Percentiles rank a stretch among this genome's conserved stretches.
These are phyloP conservation scores for Trametes maxima DNA, from an alignment of 768 basidiomycete genomes.

Conservation along the genomic window DNA sequence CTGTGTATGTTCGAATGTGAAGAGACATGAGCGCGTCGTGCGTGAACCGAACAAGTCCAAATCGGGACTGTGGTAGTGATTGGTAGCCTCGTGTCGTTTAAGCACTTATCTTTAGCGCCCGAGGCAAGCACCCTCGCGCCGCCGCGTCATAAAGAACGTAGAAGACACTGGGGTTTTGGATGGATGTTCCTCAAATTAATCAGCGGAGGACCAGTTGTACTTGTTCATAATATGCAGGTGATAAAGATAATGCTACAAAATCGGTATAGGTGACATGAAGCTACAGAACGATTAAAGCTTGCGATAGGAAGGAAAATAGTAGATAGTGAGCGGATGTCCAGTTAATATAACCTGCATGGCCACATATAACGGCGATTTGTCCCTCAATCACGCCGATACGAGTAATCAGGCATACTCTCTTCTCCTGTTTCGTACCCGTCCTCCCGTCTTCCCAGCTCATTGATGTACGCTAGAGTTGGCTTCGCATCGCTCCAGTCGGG, in stretches of 20 bases:
- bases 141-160: no score
- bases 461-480: constrained; percentile 1
- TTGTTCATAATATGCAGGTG: not conserved
- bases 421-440: constrained; percentile 15
- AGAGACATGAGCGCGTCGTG: not conserved
- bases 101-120: no score
- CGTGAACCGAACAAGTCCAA: not conserved
- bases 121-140: no score
- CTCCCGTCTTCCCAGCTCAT: constrained; percentile 14
- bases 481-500: constrained; percentile 9
- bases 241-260: not conserved
- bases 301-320: not conserved
- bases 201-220: no score
- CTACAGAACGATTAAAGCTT: not conserved
- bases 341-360: not conserved
- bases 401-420: not conserved
- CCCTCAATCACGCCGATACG: constrained; percentile 1
- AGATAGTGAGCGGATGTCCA: not conserved
- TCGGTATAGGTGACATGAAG: not conserved
- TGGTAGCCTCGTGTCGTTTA: not conserved
- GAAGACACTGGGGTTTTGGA: no score
- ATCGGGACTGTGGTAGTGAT: not conserved
- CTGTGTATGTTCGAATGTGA: not conserved
- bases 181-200: no score
- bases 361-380: not conserved